Evolutionary conservation across 1,284 basidiomycete species (phyloP).

Genomic region (Ganoderma leucocontextum): DNA sequence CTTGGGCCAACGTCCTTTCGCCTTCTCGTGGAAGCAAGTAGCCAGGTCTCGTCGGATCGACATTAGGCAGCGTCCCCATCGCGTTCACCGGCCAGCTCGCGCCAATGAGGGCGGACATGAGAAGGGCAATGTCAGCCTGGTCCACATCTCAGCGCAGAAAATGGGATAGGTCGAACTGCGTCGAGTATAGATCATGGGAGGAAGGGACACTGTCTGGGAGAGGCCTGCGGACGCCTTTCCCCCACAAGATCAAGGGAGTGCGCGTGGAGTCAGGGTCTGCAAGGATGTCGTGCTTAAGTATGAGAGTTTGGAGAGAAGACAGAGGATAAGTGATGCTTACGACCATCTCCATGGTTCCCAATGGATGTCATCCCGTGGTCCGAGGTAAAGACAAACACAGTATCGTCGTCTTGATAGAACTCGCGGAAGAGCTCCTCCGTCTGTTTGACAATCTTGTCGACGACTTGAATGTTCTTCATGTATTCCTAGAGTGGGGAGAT

Average conservation of each 20-base stretch:
- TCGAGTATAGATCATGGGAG: conserved; percentile 76
- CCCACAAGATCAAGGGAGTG: conserved; percentile 89
- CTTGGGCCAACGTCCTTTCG: conserved; percentile 55
- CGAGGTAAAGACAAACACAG: conserved; percentile 85
- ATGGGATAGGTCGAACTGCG: conserved; percentile 64
- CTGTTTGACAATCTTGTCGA: conserved; percentile 78
- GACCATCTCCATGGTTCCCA: conserved; percentile 91
- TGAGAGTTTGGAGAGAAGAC: neutral
- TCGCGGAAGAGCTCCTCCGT: conserved; percentile 69
- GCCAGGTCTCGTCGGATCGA: conserved; percentile 62
- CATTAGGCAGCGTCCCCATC: conserved; percentile 77
- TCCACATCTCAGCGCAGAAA: conserved; percentile 78
- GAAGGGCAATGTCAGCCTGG: conserved; percentile 84
- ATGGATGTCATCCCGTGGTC: conserved; percentile 93
- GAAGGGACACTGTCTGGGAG: conserved; percentile 59
- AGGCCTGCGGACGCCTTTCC: conserved; percentile 76
- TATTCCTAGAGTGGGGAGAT: conserved; percentile 68
- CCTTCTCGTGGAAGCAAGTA: conserved; percentile 53
- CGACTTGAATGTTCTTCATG: conserved; percentile 83
- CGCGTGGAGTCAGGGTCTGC: conserved; percentile 88
- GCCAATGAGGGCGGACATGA: conserved; percentile 80
- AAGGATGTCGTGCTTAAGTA: too few relatives aligned
- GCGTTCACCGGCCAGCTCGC: conserved; percentile 79
- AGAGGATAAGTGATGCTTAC: conserved; percentile 46
- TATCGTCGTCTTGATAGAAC: conserved; percentile 75